Conservation (phyloP, 1,284 basidiomycete species). For the Pterulicium gracile region DNA sequence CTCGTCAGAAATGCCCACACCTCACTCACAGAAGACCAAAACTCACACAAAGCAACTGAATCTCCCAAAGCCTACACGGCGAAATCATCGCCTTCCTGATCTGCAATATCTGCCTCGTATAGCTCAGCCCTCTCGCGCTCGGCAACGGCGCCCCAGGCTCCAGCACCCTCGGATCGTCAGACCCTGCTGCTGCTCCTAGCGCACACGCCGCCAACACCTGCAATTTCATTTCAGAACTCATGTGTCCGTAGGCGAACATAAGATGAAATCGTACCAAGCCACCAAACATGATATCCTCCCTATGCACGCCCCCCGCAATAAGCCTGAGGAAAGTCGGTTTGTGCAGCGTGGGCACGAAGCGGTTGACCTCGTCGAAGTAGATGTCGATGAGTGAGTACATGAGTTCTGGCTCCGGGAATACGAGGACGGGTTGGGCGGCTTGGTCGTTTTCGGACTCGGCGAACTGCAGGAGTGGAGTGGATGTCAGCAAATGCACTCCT, state of each 20-base stretch:
- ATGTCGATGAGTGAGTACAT: constrained; percentile 28
- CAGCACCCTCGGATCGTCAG: constrained; percentile 36
- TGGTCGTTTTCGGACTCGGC: not conserved
- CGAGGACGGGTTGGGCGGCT: constrained; percentile 6
- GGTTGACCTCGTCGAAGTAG: constrained; percentile 30
- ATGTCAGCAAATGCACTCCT: too few species aligned
- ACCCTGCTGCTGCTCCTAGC: too few species aligned
- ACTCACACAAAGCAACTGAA: constrained; percentile 27
- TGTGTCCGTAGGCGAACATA: too few species aligned
- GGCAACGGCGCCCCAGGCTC: too few species aligned
- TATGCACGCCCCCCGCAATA: constrained; percentile 24
- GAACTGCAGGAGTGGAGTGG: not conserved
- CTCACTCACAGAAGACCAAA: not conserved
- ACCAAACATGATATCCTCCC: constrained; percentile 27
- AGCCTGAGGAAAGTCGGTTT: constrained; percentile 28
- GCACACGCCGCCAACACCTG: too few species aligned
- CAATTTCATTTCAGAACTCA: too few species aligned
- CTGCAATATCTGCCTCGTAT: too few species aligned
- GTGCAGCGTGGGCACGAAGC: constrained; percentile 31
- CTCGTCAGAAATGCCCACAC: too few species aligned
- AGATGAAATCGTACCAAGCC: constrained; percentile 30
- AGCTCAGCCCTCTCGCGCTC: too few species aligned
- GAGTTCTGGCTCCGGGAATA: constrained; percentile 23
- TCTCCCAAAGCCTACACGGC: constrained; percentile 31
- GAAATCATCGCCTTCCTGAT: constrained; percentile 27